These are phyloP conservation scores for Sphaerulina vaccinii DNA, from an alignment of 2,329 filamentous ascomycete genomes.

Conservation along the genomic window DNA sequence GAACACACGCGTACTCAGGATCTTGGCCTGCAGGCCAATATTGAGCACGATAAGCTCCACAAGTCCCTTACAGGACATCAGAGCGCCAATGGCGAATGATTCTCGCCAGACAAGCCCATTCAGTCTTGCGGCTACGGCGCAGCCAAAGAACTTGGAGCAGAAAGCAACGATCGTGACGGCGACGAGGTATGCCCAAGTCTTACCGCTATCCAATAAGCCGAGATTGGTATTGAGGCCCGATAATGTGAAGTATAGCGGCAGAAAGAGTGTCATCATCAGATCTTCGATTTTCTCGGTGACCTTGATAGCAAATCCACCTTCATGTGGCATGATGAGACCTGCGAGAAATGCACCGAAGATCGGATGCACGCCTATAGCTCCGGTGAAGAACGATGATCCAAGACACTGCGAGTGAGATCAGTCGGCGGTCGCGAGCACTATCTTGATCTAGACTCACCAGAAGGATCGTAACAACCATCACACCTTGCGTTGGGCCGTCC, in stretches of 20 bases:
- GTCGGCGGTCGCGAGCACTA: too few relatives aligned
- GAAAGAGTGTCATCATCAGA: constrained; percentile 62
- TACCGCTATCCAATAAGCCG: constrained; percentile 72
- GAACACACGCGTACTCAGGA: too few relatives aligned
- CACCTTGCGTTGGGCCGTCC: too few relatives aligned
- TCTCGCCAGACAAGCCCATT: constrained; percentile 83
- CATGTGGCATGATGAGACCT: constrained; percentile 78
- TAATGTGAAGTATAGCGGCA: constrained; percentile 87
- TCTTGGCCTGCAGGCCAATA: constrained; percentile 7
- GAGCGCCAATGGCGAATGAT: constrained; percentile 74
- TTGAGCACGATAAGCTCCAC: constrained; percentile 82
- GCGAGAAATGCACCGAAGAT: constrained; percentile 90
- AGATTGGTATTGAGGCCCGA: constrained; percentile 84
- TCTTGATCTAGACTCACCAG: too few relatives aligned
- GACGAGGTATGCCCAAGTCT: constrained; percentile 82
- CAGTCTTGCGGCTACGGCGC: constrained; percentile 69
- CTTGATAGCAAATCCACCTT: constrained; percentile 63
- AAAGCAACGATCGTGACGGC: constrained; percentile 78
- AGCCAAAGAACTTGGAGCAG: constrained; percentile 75
- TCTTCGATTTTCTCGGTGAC: constrained; percentile 68
- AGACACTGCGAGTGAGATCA: too few relatives aligned
- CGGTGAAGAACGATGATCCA: too few relatives aligned
- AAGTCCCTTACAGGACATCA: constrained; percentile 94
- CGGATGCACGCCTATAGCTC: constrained; percentile 59
- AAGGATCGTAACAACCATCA: too few relatives aligned